Evolutionary conservation across 768 basidiomycete species (phyloP).

Genomic region (Lactarius hatsudake): DNA sequence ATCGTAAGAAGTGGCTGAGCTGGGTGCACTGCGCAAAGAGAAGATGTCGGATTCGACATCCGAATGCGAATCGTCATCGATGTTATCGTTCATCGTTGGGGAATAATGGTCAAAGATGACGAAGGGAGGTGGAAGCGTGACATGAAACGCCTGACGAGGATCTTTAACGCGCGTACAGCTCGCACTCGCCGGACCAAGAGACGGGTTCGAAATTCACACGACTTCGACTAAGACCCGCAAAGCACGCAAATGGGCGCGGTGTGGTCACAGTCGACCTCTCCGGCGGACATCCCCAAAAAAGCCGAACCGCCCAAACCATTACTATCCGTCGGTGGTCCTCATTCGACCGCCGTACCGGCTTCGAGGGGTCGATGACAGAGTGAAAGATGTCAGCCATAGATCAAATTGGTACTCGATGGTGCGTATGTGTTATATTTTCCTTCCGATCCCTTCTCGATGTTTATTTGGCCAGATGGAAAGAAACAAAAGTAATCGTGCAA

Average conservation of each 20-base stretch:
- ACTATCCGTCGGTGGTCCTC: slow-evolving; percentile 15
- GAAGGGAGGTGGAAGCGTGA: slow-evolving; percentile 16
- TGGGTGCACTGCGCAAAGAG: slow-evolving; percentile 43
- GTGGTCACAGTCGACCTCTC: background rate
- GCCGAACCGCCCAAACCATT: slow-evolving; percentile 1
- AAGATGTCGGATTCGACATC: slow-evolving; percentile 44
- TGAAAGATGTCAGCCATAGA: too few species aligned
- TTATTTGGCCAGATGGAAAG: too few species aligned
- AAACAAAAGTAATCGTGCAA: too few species aligned
- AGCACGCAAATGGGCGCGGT: background rate
- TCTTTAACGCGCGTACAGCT: slow-evolving; percentile 11
- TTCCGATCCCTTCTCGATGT: too few species aligned
- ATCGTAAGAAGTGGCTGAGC: slow-evolving; percentile 58
- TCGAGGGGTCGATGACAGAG: background rate
- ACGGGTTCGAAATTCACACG: too few species aligned
- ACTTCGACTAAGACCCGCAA: background rate
- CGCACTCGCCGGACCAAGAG: slow-evolving; percentile 1
- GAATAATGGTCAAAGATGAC: slow-evolving; percentile 15
- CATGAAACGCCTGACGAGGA: slow-evolving; percentile 15
- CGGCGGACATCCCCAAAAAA: slow-evolving; percentile 19
- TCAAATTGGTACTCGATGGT: too few species aligned
- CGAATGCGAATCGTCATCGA: slow-evolving; percentile 42
- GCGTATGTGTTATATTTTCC: too few species aligned
- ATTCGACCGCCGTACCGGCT: slow-evolving; percentile 18
- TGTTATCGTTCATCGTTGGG: slow-evolving; percentile 20